Base-by-base conservation (phyloP, 805 yeast species). In the Yarrowia sp. region DNA sequence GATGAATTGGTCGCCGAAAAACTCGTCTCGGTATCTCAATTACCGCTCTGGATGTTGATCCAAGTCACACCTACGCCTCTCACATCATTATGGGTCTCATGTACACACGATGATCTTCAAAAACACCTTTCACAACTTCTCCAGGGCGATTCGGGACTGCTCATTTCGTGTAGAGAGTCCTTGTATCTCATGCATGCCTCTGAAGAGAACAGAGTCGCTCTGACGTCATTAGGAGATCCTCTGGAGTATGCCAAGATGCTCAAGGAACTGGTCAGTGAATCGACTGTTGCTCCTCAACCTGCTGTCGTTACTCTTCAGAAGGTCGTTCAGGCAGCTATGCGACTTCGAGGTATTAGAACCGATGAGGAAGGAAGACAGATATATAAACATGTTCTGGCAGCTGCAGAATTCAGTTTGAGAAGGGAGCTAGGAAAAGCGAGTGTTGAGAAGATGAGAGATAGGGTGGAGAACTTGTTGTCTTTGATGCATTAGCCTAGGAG, bases 21-120 rank as follows among this genome's bases (percentile, higher is more conserved):
- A 33, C 49, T 42, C 50, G 64, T 58, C 10, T 58, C 64, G 30
- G 46, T 58, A 40, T 30, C 40, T 2, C 49, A 58, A 30, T 24
- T 58, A 9, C 64, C 64, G 40, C 64, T 58, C 46, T 58, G 64
- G 64, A 58, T 58, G 64, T 14, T 58, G 20, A 14, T 43, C 15
- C 64, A 58, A 30, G 50, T 58, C 17, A 33, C 50, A 2, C 46
- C 50, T 2, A 58, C 64, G 1, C 64, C 64, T 19, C 39, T 58
- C n/a, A 33, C 40, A 4, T 42, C 50, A n/a, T 3, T 43, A 19
- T 58, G 64, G 64, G 50, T 58, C 8, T 42, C 50, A 1, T 58
- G 64, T 13, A 58, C 64, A 2, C 64, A 58, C 24, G 64, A 58
- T 15, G 64, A 58, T 40, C 50, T 58, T 14, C 64, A 58, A 19